phyloP scores from a whole-genome alignment of 2,329 filamentous ascomycete genomes.

The Gyromitra esculenta region DNA sequence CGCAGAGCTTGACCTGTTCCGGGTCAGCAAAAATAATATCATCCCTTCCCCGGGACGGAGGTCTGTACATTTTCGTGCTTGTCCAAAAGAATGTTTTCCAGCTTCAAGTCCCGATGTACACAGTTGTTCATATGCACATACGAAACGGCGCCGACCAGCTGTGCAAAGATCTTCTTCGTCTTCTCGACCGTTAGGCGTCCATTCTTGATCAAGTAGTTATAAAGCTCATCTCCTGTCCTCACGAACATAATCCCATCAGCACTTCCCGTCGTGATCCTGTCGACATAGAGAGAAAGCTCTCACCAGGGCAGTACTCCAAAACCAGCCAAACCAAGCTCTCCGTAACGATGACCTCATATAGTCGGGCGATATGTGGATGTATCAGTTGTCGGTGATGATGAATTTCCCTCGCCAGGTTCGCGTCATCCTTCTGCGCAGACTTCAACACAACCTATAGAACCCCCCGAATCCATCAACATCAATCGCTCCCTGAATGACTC shows the following conservation, averaged over 20 bases:
- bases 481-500: constrained; percentile 26
- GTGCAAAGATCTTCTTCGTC: constrained; percentile 94
- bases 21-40: constrained; percentile 12
- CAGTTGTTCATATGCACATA: constrained; percentile 96
- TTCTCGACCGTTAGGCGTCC: constrained; percentile 84
- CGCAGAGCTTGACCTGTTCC: constrained; percentile 81
- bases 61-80: constrained; percentile 78
- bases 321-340: constrained; percentile 95
- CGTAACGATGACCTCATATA: constrained; percentile 98
- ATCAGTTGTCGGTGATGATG: constrained; percentile 98
- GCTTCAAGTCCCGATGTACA: constrained; percentile 94
- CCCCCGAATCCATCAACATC: constrained; percentile 40
- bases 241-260: constrained; percentile 26
- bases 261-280: constrained; percentile 57
- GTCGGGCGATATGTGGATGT: constrained; percentile 92
- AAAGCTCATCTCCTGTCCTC: constrained; percentile 84
- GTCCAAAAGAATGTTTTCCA: constrained; percentile 95
- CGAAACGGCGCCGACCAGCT: constrained; percentile 90
- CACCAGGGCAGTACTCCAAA: constrained; percentile 93
- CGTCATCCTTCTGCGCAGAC: constrained; percentile 93
- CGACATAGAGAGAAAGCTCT: constrained; percentile 55
- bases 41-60: constrained; percentile 4
- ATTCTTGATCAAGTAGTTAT: constrained; percentile 90
- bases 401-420: constrained; percentile 95
- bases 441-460: constrained; percentile 87